Evolutionary conservation across 306 rosid genomes (phyloP).

Genomic region (Prunus campanulata): DNA sequence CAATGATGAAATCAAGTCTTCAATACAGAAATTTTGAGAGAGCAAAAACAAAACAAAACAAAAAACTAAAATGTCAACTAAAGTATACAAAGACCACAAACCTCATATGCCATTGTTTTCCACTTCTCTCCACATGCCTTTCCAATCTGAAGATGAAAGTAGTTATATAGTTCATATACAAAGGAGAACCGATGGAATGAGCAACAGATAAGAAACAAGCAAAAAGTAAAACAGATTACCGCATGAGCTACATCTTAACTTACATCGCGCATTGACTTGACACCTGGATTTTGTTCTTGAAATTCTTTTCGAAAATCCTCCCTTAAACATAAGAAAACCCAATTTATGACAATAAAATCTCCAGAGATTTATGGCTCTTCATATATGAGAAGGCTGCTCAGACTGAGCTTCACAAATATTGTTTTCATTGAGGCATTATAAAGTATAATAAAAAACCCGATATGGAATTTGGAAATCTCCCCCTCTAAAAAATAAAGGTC

Average conservation of each 20-base stretch:
- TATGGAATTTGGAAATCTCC: background rate
- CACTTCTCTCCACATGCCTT: constrained; percentile 97
- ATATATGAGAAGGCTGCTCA: constrained; percentile 18
- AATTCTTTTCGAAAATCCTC: constrained; percentile 88
- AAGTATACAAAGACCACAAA: constrained; percentile 29
- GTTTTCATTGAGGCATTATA: background rate
- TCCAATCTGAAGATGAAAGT: constrained; percentile 64
- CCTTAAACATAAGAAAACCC: constrained; percentile 51
- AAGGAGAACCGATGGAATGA: background rate
- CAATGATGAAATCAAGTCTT: background rate
- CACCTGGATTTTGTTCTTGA: constrained; percentile 78
- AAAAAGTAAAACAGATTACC: background rate
- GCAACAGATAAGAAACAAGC: constrained; percentile 2
- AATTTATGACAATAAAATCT: constrained; percentile 18
- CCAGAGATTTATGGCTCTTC: constrained; percentile 12
- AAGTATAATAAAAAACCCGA: background rate
- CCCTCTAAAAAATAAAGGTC: background rate
- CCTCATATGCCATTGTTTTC: constrained; percentile 96
- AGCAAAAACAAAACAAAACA: background rate
- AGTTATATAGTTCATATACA: background rate
- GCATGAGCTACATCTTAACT: constrained; percentile 15
- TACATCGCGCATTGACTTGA: constrained; percentile 90
- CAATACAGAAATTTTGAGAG: background rate
- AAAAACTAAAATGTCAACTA: constrained; percentile 9
- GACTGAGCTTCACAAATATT: constrained; percentile 5